phyloP scores from a whole-genome alignment of 2,329 filamentous ascomycete species.

The Colletotrichum sp. region DNA sequence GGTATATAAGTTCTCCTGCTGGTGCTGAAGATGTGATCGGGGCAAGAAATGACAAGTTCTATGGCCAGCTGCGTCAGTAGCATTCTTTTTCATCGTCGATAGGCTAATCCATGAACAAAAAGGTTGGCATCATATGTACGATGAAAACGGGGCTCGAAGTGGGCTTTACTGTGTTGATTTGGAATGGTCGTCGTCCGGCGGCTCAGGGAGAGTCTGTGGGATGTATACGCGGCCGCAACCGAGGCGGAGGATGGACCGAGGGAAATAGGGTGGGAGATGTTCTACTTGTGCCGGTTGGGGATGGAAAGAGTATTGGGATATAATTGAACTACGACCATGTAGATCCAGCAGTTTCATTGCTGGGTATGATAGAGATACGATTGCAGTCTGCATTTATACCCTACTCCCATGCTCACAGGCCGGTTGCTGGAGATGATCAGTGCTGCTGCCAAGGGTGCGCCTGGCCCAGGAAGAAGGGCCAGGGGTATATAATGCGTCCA shows the following conservation, averaged over 20 bases:
- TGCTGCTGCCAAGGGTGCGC: fast-evolving
- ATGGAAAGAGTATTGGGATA: not conserved
- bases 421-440: not conserved
- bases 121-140: too few relatives aligned
- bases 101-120: not conserved
- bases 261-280: fast-evolving
- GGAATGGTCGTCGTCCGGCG: not conserved
- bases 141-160: too few relatives aligned
- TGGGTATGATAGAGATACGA: not conserved
- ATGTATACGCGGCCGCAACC: fast-evolving
- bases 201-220: not conserved
- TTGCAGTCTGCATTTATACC: fast-evolving
- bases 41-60: not conserved
- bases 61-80: not conserved
- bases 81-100: not conserved
- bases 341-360: too few relatives aligned
- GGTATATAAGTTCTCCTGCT: not conserved
- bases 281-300: not conserved
- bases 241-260: not conserved
- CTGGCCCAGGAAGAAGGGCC: not conserved
- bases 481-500: not conserved
- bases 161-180: too few relatives aligned
- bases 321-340: too few relatives aligned
- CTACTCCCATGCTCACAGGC: not conserved
- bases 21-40: not conserved